Evolutionary conservation across 352 stramenopile genomes (phyloP), one percentile per base, ranked within the genome.

Genomic region (Elongisporangium prolatum): DNA sequence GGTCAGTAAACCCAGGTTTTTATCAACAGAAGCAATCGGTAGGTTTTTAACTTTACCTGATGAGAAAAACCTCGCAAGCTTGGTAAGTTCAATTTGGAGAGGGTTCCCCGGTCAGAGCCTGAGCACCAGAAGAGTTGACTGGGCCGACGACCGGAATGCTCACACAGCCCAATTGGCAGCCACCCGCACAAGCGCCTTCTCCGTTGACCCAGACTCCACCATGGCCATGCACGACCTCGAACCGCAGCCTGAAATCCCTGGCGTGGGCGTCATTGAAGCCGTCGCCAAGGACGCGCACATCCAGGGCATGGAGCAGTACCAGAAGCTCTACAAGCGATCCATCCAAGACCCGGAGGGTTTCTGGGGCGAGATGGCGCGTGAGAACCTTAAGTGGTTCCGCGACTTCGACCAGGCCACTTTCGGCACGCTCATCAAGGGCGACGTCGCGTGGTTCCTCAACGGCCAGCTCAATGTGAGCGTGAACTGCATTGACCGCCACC

Each of bases 401-500:
- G 83, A 93, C 56, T 98, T 98, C 56, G 76, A 95, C 63, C 56
- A 76, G 50, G 84, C 88, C 48, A 61, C 80, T 18, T 77, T 77
- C 57, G 96, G 93, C 34, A 65, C 59, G 55, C 90, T 98, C 50
- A 49, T 74, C 50, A 74, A 96, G 10, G 91, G 91, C 48, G 89
- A 97, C 72, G 79, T 98, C 18, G 67, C 85, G 18, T 98, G 93
- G 94, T 99, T 98, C 77, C 62, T 80, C 9, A 89, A 91, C 54
- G 96, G 91, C 54, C 93, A 97, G 63, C 57, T 98, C 9, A 98
- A 98, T 63, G 75, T 96, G 34, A 89, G 69, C 56, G 83, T 87
- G 69, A 97, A 97, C 63, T 97, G 90, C 58, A 76, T 99, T 18
- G 96, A 99, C 71, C 84, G 93, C 48, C 93, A 98, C 65, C 72